Evolutionary conservation across 164 flowering plant genomes (phyloP).

Genomic region (Warburgia ugandensis): DNA sequence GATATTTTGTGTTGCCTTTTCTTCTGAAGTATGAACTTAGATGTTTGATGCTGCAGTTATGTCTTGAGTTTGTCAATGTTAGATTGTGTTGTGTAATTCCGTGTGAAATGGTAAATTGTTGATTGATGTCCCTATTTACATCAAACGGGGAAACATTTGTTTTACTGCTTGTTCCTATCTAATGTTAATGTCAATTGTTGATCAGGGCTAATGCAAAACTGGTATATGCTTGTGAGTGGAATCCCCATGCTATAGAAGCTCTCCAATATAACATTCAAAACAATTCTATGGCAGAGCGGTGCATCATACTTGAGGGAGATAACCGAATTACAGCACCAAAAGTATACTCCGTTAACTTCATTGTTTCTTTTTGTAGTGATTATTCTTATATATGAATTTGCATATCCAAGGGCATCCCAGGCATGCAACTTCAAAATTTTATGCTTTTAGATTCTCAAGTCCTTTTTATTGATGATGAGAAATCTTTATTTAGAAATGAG

Average conservation of each 20-base stretch:
- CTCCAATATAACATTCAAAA: slow-evolving; percentile 58
- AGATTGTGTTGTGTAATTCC: background rate
- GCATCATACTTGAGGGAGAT: slow-evolving; percentile 89
- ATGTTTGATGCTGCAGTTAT: slow-evolving; percentile 1
- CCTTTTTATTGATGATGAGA: no score
- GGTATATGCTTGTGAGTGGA: slow-evolving; percentile 99
- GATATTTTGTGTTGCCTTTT: slow-evolving; percentile 85
- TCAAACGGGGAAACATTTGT: no score
- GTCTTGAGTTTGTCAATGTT: background rate
- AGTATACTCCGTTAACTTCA: slow-evolving; percentile 26
- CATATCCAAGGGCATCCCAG: background rate
- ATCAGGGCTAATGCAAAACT: slow-evolving; percentile 77
- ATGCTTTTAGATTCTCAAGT: no score
- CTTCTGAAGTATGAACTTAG: slow-evolving; percentile 55
- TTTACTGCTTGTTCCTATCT: no score
- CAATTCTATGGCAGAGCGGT: slow-evolving; percentile 68
- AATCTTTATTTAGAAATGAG: no score
- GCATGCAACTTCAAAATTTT: no score
- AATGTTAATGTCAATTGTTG: slow-evolving; percentile 11
- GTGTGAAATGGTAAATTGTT: no score
- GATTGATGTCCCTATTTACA: no score
- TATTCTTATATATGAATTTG: background rate
- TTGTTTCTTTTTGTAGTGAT: background rate
- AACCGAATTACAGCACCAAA: slow-evolving; percentile 67
- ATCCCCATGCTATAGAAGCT: slow-evolving; percentile 83